Percentiles rank a stretch among this genome's conserved stretches.
phyloP scores from a whole-genome alignment of 129 eudicot genomes.

The Sambucus nigra region DNA sequence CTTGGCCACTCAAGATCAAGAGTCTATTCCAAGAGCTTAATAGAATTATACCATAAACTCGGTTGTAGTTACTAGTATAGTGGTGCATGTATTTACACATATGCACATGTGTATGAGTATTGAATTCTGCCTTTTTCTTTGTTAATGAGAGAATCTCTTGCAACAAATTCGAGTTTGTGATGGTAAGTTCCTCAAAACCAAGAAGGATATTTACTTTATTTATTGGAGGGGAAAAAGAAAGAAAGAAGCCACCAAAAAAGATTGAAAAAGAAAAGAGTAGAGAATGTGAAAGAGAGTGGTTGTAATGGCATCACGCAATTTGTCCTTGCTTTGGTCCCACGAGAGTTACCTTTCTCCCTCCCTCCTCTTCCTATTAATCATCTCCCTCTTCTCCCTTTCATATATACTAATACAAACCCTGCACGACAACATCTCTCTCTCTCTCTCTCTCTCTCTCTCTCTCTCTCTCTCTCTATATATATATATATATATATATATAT shows the following conservation, averaged over 20 bases:
- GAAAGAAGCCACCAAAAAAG: slow-evolving; percentile 20
- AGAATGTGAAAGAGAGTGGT: slow-evolving; percentile 20
- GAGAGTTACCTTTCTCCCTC: background rate
- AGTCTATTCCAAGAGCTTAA: no score
- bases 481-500: background rate
- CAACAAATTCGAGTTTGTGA: background rate
- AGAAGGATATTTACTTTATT: slow-evolving; percentile 17
- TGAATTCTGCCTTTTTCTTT: background rate
- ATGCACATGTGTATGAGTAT: no score
- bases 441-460: background rate
- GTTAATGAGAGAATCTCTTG: background rate
- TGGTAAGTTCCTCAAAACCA: slow-evolving; percentile 15
- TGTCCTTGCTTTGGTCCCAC: slow-evolving; percentile 20
- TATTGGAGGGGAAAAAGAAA: slow-evolving; percentile 21
- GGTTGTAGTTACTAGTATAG: no score
- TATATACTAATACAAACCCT: background rate
- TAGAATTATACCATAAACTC: no score
- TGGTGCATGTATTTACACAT: no score
- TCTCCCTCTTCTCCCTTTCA: background rate
- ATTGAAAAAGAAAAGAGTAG: background rate
- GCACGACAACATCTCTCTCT: slow-evolving; percentile 10
- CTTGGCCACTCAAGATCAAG: no score
- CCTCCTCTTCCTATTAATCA: background rate
- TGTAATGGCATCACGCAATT: slow-evolving; percentile 26
- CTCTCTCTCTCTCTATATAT: no score